phyloP scores from a whole-genome alignment of 2,329 filamentous ascomycete species.

The Scortechinia acanthostroma region DNA sequence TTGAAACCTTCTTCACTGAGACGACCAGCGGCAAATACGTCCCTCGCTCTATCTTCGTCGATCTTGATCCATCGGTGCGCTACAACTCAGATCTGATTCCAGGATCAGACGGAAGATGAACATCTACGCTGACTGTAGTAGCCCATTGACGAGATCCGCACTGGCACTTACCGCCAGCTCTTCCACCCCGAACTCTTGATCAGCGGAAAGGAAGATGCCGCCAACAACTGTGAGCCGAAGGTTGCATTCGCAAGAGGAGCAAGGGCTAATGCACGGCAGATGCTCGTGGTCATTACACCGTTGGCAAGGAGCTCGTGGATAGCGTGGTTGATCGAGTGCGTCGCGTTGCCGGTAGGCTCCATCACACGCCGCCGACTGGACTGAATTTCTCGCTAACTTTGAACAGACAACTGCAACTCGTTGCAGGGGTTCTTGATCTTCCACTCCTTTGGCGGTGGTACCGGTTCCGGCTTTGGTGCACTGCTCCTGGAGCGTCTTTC shows the following conservation, averaged over 20 bases:
- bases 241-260: neutral
- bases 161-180: conserved; percentile 58
- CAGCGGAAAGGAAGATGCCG: conserved; percentile 71
- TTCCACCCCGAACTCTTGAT: conserved; percentile 69
- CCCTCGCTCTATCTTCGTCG: conserved; percentile 66
- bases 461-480: conserved; percentile 66
- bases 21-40: conserved; percentile 67
- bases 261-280: conserved; percentile 20
- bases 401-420: conserved; percentile 62
- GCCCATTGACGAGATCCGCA: conserved; percentile 69
- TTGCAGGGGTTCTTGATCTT: conserved; percentile 71
- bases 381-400: conserved; percentile 9
- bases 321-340: conserved; percentile 64
- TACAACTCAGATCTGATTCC: too few species aligned
- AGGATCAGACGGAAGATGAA: neutral
- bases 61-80: conserved; percentile 57
- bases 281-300: conserved; percentile 69
- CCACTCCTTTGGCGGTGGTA: conserved; percentile 70
- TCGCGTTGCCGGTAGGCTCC: conserved; percentile 54
- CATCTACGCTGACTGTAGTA: conserved; percentile 7
- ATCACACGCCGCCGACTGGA: neutral
- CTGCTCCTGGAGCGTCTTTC: conserved; percentile 67
- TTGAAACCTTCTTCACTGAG: conserved; percentile 70
- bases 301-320: conserved; percentile 72
- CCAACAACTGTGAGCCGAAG: conserved; percentile 56